Base-by-base conservation (phyloP, 179 eudicot species). In the Amaranthus tricolor region DNA sequence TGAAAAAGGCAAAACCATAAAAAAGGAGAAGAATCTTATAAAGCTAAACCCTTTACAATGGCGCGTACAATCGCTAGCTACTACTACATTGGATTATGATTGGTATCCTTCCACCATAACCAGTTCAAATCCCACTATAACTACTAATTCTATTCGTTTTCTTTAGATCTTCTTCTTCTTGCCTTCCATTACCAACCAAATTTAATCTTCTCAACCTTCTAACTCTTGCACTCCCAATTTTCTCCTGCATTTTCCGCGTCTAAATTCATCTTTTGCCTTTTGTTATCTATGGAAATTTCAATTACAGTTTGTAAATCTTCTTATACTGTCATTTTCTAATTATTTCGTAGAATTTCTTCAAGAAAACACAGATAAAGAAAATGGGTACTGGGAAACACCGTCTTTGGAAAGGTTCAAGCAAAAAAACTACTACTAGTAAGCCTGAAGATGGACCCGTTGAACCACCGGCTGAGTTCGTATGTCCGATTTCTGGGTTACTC, bases 381-480 rank as follows among this genome's bases (percentile, higher is more conserved):
- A 80, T 80, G 83, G 83, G 83, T 13, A 71, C 60, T 61, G 71
- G 66, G 7, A 76, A 80, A 19, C 83, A 76, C 40, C 49, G 83
- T 17, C 2, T 31, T 31, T 84, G 85, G 85, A 84, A 72, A 76
- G 73, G 82, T 77, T 84, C 87, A 17, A 76, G 82, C 11, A 76
- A 82, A 71, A 72, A 85, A 82, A 81, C 89, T 24, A 16, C 71
- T 12, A 14, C 13, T 21, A 73, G 61, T 44, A 77, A 80, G 44
- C 57, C 77, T 69, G 70, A 81, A 71, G 53, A 70, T 9, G 74
- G 56, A 20, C 62, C 63, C 16, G 5, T 65, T 1, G 63, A 60
- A 7, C 84, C 87, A 0, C 87, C 87, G 0, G 9, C 60, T 15
- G 87, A 82, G 49, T 84, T 81, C 79, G 9, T 82, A 16, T 84